A percentile compares a stretch with the other conserved stretches of the same genome.
These are phyloP conservation scores for Casaregolazyma suthepensis DNA, from an alignment of 1,139 yeast genomes.

Conservation along the genomic window DNA sequence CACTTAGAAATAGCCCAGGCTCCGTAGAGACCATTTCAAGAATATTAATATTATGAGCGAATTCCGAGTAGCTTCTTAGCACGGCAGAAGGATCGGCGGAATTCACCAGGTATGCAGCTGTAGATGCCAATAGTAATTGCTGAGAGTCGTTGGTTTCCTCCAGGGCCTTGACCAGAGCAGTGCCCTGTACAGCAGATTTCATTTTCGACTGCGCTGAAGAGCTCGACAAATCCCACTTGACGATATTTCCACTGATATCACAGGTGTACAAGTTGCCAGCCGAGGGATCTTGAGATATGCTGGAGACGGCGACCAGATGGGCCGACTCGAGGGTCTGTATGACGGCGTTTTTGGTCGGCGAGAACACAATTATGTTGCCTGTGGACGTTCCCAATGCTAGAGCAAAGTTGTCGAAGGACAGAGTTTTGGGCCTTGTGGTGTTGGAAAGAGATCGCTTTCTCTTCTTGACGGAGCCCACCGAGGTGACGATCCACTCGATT, in stretches of 20 bases:
- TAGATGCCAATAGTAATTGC: constrained; percentile 54
- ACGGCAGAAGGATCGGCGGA: constrained; percentile 16
- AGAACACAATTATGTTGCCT: constrained; percentile 60
- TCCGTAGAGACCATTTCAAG: constrained; percentile 14
- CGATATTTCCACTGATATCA: constrained; percentile 55
- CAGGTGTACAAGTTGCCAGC: constrained; percentile 44
- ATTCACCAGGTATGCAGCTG: constrained; percentile 52
- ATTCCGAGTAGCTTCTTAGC: constrained; percentile 24
- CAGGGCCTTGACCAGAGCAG: constrained; percentile 21
- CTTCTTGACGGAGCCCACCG: constrained; percentile 31
- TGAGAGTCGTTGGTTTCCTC: constrained; percentile 36
- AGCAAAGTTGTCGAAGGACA: constrained; percentile 34
- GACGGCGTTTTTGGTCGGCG: constrained; percentile 59
- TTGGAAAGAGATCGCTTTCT: constrained; percentile 22
- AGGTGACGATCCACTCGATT: constrained; percentile 45
- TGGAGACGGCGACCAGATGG: constrained; percentile 45
- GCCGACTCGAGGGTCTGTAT: constrained; percentile 47
- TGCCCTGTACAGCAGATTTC: constrained; percentile 35
- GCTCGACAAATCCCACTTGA: constrained; percentile 55
- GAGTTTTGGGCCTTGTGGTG: neutral
- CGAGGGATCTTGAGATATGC: constrained; percentile 44
- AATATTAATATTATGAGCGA: constrained; percentile 21
- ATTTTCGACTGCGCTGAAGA: constrained; percentile 41
- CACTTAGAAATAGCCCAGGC: constrained; percentile 23
- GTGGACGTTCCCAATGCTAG: constrained; percentile 61